Evolutionary conservation across 2,329 filamentous ascomycete genomes (phyloP), one percentile per base, ranked within the genome.

Genomic region (Helminthosporium solani): DNA sequence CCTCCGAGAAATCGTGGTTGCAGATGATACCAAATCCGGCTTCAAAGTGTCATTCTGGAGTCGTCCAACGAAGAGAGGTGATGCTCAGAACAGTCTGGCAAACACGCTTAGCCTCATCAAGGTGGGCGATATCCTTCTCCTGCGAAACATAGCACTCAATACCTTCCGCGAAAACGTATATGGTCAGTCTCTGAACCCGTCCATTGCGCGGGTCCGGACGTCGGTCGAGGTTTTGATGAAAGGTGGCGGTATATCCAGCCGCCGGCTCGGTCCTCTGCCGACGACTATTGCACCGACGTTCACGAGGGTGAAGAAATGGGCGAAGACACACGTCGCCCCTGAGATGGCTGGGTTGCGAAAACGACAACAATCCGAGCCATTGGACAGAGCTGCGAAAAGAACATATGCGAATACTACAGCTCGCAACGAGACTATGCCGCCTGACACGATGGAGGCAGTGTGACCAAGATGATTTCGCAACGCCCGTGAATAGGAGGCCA

Each of bases 1-100:
- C 34, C 47, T 69, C 2, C 60, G 59, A 46, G 66, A 69, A 30
- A 50, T 68, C 33, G 49, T 36, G 7, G 83, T 96, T 1, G 91
- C 88, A 4, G 92, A 97, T 66, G 88, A 96, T 41, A 95, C 90
- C 0, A 82, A 79, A 53, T 82, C 88, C 0, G 87, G 86, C 2
- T 95, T 96, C 70, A 82, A 79, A 21, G 77, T 96, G 44, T 91
- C 87, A 2, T 90, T 95, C 66, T 97, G 92, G 92, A 53, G 20
- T 49, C 47, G 9, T 42, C 53, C 23, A 45, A 46, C n/a, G 47
- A 59, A 33, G 47, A 50, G 7, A 33, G 42, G 4, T 31, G 25
- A 60, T 44, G 36, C 49, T 31, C 64, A 68, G 44, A 61, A 52
- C 53, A 30, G 53, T 43, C 70, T 81, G 19, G 63, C 73, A 8